Conservation (phyloP, 345 rosid genomes). For the Murraya koenigii region DNA sequence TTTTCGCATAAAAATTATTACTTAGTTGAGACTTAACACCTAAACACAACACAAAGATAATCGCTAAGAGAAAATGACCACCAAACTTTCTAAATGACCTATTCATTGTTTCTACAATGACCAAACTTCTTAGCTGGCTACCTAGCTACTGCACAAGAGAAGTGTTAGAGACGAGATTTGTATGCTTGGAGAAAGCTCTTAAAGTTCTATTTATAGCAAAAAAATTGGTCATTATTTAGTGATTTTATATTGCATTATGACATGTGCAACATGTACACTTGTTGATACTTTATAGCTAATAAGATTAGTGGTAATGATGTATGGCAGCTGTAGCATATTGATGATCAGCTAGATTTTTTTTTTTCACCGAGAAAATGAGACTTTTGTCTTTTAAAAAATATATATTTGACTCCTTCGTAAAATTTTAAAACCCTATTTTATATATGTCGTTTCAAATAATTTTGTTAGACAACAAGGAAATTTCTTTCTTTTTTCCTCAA, state of each 20-base stretch:
- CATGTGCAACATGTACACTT: background rate
- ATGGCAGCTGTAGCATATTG: constrained; percentile 31
- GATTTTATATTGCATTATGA: background rate
- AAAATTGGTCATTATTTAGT: background rate
- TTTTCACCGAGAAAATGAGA: background rate
- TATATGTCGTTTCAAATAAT: no score
- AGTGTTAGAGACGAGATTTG: background rate
- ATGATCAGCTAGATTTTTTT: constrained; percentile 7
- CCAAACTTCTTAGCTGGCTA: no score
- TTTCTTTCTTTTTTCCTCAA: no score
- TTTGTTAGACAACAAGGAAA: no score
- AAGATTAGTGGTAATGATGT: constrained; percentile 40
- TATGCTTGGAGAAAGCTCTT: background rate
- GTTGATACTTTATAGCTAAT: background rate
- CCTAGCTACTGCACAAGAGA: background rate
- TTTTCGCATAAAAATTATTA: constrained; percentile 37
- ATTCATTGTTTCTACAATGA: constrained; percentile 22
- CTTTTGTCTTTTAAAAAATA: no score
- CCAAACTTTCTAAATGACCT: constrained; percentile 17
- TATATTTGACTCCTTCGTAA: no score
- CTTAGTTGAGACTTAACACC: constrained; percentile 47
- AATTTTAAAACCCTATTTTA: no score
- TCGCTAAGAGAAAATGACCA: constrained; percentile 19
- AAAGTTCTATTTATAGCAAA: constrained; percentile 26
- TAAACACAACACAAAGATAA: constrained; percentile 29